Percentiles rank a stretch among this genome's conserved stretches.
phyloP scores from a whole-genome alignment of 768 basidiomycete species.

The Hygrocybe punicea region DNA sequence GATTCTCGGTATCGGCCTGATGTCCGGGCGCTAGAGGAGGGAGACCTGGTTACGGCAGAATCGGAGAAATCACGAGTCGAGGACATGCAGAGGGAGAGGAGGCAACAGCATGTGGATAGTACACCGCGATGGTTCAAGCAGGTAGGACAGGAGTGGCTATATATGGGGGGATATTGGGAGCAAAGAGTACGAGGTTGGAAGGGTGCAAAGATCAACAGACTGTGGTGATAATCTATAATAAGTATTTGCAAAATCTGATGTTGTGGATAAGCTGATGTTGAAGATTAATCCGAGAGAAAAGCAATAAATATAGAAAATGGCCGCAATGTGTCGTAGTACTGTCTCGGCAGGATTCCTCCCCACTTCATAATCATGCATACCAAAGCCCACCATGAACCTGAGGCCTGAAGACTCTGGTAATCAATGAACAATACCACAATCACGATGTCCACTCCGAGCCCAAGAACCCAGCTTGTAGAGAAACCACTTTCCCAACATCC shows the following conservation, averaged over 20 bases:
- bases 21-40: conserved; percentile 79
- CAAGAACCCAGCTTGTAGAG: no score
- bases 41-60: conserved; percentile 68
- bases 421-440: no score
- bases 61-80: conserved; percentile 68
- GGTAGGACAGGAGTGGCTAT: conserved; percentile 68
- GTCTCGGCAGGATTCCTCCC: no score
- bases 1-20: conserved; percentile 82
- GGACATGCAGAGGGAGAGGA: conserved; percentile 70
- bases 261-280: no score
- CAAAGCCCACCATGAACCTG: no score
- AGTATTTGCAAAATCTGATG: neutral
- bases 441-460: no score
- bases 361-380: no score
- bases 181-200: conserved; percentile 64
- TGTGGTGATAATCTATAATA: conserved; percentile 55
- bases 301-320: no score
- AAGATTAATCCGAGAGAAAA: no score
- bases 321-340: no score
- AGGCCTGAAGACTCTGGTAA: no score
- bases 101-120: conserved; percentile 55
- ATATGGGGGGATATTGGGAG: conserved; percentile 83
- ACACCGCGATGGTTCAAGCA: conserved; percentile 74
- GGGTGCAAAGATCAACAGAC: conserved; percentile 41
- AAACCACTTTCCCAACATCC: no score